Evolutionary conservation across 1,284 basidiomycete genomes (phyloP).

Genomic region (Puccinia novopanici): DNA sequence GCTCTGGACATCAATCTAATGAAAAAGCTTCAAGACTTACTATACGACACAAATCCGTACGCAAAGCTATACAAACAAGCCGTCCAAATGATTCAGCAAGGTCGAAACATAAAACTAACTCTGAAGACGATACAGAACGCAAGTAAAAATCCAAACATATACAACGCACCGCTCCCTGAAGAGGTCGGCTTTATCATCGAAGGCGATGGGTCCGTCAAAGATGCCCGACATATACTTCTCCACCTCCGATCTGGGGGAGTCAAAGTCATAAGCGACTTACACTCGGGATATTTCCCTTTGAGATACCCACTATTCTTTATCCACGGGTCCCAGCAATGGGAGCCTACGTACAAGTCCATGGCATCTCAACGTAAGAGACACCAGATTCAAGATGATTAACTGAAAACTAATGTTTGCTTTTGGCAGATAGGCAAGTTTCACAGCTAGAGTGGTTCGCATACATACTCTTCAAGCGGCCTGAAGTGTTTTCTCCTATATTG

Average conservation of each 20-base stretch:
- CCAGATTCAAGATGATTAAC: neutral
- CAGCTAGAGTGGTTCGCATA: constrained; percentile 29
- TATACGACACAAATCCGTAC: too few species aligned
- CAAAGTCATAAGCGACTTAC: neutral
- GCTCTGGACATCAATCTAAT: too few species aligned
- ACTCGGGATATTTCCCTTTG: constrained; percentile 18
- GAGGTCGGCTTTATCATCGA: constrained; percentile 18
- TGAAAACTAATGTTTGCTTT: neutral
- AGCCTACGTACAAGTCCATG: too few species aligned
- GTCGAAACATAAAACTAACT: too few species aligned
- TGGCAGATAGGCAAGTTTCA: constrained; percentile 54
- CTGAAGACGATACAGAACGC: too few species aligned
- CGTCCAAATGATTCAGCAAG: too few species aligned
- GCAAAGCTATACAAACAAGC: too few species aligned
- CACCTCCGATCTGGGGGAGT: neutral
- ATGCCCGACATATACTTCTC: neutral
- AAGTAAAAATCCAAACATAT: too few species aligned
- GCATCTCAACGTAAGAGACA: neutral
- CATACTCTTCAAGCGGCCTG: neutral
- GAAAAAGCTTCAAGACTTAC: too few species aligned
- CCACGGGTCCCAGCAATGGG: too few species aligned
- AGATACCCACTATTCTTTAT: constrained; percentile 24
- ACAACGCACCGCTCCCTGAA: too few species aligned
- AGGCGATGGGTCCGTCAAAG: neutral
- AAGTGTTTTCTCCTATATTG: constrained; percentile 58